Conservation (phyloP, 331 rosid species). For the Quercus lobata region DNA sequence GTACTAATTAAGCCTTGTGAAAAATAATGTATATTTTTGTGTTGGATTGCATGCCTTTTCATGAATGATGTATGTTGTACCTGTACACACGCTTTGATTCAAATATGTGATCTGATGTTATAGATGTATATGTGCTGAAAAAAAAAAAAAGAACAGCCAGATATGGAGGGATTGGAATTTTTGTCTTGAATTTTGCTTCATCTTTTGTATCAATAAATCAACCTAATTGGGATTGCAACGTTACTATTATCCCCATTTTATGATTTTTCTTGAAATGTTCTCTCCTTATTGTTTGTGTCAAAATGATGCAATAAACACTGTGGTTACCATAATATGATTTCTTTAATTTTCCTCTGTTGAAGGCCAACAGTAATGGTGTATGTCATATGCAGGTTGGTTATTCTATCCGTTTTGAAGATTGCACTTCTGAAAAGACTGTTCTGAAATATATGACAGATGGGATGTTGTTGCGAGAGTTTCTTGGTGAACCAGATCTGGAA, state of each 20-base stretch:
- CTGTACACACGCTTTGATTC: background rate
- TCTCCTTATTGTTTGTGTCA: background rate
- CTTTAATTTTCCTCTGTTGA: background rate
- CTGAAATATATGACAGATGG: conserved; percentile 98
- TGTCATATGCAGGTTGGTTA: conserved; percentile 75
- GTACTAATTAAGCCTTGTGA: background rate
- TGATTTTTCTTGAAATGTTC: background rate
- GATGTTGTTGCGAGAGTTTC: conserved; percentile 90
- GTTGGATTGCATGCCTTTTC: background rate
- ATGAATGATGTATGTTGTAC: background rate
- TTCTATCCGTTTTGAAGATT: conserved; percentile 96
- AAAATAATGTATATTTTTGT: background rate
- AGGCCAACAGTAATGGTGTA: background rate
- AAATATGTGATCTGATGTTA: background rate
- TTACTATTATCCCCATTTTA: background rate
- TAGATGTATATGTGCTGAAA: background rate
- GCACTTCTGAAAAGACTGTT: conserved; percentile 91
- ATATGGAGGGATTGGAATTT: background rate
- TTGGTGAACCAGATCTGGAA: conserved; percentile 91
- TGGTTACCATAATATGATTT: background rate
- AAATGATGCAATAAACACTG: background rate
- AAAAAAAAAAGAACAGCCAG: background rate
- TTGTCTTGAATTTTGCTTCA: background rate
- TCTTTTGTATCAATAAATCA: background rate
- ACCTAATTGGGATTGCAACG: background rate